Evolutionary conservation across 2,329 filamentous ascomycete species (phyloP), one percentile per base, ranked within the genome.

Genomic region (Talaromyces amestolkiae): DNA sequence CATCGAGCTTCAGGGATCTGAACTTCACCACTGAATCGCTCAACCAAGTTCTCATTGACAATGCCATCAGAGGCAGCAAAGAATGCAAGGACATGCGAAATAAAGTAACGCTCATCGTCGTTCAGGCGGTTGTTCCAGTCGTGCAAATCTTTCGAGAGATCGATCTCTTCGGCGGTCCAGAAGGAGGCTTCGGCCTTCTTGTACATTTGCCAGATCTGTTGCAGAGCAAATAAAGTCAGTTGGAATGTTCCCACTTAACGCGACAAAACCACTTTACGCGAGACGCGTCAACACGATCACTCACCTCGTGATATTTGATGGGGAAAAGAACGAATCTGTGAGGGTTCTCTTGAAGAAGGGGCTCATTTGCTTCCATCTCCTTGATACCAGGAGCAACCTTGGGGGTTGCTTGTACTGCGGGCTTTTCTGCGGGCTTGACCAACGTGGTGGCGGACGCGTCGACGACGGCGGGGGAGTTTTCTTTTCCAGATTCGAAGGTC

Each of bases 161-260:
- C 95, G 73, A 99, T 98, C 85, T 99, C 95, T 81, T 99, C 95
- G 61, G 95, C 95, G 49, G 95, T 99, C 95, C 95, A 99, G 89
- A 99, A 99, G 51, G 95, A 98, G 62, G 95, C 95, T 81, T 99
- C 94, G 71, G 93, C 93, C 85, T 98, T 98, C 89, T 99, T 99
- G 88, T 99, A 99, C 94, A 98, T 98, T 82, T 98, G 94, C 95
- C 95, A 99, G 81, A 97, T 96, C 93, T 97, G 73, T 77, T 62
- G 63, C 51, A 24, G 59, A 67, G 68, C 33, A 19, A 65, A 35
- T n/a, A 17, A n/a, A 33, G 53, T 61, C 13, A 39, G 27, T 31
- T 54, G 27, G 6, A 77, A 86, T 76, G 85, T 81, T 73, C 31
- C 41, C 19, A 68, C 54, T 47, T 45, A 45, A 64, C 68, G 47